Evolutionary conservation across 768 basidiomycete species (phyloP), one percentile per base, ranked within the genome.

Genomic region (Astraeus odoratus): DNA sequence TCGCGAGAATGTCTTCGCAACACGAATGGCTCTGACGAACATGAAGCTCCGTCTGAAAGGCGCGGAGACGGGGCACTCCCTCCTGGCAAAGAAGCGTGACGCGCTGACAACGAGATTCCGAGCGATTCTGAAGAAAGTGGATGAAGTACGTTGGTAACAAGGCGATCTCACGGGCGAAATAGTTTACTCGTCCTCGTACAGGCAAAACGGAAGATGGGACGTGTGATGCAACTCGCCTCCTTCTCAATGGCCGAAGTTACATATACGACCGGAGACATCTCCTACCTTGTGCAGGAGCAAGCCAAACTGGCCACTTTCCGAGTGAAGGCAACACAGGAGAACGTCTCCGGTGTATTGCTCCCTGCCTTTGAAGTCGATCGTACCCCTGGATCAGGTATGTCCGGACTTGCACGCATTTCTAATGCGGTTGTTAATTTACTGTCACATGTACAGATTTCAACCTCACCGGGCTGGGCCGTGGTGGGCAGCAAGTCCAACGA

Each of bases 221-320:
- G 89, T 48, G 94, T 98, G 20, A 96, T 99, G 83, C 96, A 99
- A 65, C 76, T 98, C 41, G 96, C 96, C 20, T 98, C 96, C 33
- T 96, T 99, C 75, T 96, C 94, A 34, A 85, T 98, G 71, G 96
- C 96, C 0, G 95, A 98, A 66, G 96, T 99, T 52, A 95, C 94
- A 16, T 99, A 98, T 69, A 82, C 94, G 26, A 95, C 96, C 8
- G 90, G 90, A 53, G 96, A 98, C 61, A 98, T 99, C 59, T 81
- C 90, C 37, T 99, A 98, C 67, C 87, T 96, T 51, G 92, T 99
- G 5, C 96, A 98, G 64, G 95, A 98, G 64, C 87, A 91, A 53
- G 94, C 91, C 23, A 87, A 88, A 59, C 73, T 80, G 25, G 96
- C 95, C 0, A 79, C 87, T 0, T 98, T 98, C 74, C 82, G 81